A percentile compares a stretch with the other conserved stretches of the same genome.
Evolutionary conservation across 352 stramenopile species (phyloP).

Genomic region (Globisporangium echinulatum): DNA sequence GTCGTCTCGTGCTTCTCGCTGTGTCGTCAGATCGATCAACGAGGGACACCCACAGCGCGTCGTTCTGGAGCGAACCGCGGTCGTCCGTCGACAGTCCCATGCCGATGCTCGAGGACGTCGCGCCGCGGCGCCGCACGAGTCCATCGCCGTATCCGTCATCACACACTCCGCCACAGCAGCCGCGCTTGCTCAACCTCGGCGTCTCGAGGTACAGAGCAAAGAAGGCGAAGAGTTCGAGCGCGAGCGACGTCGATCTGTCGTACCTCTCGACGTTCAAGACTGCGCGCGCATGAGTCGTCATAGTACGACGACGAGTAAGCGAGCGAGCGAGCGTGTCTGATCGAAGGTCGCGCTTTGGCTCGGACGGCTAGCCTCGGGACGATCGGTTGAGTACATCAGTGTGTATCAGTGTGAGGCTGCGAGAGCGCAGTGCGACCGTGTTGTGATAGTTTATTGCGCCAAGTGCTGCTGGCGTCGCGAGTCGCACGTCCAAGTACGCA

Average conservation of each 20-base stretch:
- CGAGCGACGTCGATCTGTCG: constrained; percentile 9
- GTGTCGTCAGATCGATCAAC: constrained; percentile 5
- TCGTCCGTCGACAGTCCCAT: constrained; percentile 2
- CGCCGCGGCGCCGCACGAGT: background rate
- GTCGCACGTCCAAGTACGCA: background rate
- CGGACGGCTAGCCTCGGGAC: no score
- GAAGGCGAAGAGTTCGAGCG: background rate
- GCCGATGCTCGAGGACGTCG: constrained; percentile 9
- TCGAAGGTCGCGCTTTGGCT: background rate
- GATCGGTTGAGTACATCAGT: no score
- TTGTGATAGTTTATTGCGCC: no score
- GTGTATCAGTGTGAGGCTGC: no score
- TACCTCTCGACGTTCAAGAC: constrained; percentile 15
- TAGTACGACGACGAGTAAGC: background rate
- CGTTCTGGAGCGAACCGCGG: constrained; percentile 1
- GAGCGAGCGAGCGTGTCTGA: background rate
- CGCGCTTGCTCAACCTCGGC: constrained; percentile 10
- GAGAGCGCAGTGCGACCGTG: no score
- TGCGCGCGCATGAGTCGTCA: background rate
- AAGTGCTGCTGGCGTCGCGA: no score
- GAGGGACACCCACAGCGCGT: background rate
- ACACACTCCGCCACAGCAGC: background rate
- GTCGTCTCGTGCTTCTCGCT: background rate
- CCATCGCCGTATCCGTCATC: no score
- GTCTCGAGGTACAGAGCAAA: constrained; percentile 4